Base-by-base conservation (phyloP, 2,329 filamentous ascomycete species). In the Dendrostoma leiphaemia region DNA sequence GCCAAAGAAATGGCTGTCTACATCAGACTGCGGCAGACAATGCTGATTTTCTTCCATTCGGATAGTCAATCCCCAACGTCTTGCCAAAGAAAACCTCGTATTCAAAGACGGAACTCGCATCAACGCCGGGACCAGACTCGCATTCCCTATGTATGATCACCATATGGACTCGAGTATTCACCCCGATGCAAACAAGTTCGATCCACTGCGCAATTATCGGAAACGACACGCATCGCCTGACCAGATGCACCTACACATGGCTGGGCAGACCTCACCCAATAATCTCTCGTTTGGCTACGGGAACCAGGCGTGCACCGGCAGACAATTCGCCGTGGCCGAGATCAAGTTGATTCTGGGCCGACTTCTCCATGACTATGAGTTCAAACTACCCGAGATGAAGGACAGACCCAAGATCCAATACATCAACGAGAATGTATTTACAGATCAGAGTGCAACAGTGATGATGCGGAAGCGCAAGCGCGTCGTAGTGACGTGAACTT, bases 281-380 rank as follows among this genome's bases (percentile, higher is more conserved):
- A 47, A 47, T 12, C 28, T 35, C 7, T 23, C 44, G 10, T 62
- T 60, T 10, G 60, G 60, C 9, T 61, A 60, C 26, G 60, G 59
- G 17, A 58, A 47, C 40, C 60, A 62, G 34, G 59, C 57, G 3
- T 62, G 60, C 29, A 51, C 59, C 0, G 60, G 60, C 0, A 29
- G 59, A 5, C 51, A 53, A 32, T 60, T 61, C 17, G 60, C 59
- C 4, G 59, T 57, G 17, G 53, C 53, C n/a, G 60, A 61, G 38
- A 60, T 61, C 35, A 62, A 61, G 50, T 51, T 62, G 45, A 53
- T 61, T 6, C 48, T 61, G 48, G 60, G 51, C 10, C 54, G 53
- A 4, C 29, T 60, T 13, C 12, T 62, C 5, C 31, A 38, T 15
- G 38, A 59, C 19, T 62, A 53, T 49, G 60, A 61, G 6, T 44